These are phyloP conservation scores for Aspergillus fijiensis DNA, from an alignment of 2,329 filamentous ascomycete species.

Conservation along the genomic window DNA sequence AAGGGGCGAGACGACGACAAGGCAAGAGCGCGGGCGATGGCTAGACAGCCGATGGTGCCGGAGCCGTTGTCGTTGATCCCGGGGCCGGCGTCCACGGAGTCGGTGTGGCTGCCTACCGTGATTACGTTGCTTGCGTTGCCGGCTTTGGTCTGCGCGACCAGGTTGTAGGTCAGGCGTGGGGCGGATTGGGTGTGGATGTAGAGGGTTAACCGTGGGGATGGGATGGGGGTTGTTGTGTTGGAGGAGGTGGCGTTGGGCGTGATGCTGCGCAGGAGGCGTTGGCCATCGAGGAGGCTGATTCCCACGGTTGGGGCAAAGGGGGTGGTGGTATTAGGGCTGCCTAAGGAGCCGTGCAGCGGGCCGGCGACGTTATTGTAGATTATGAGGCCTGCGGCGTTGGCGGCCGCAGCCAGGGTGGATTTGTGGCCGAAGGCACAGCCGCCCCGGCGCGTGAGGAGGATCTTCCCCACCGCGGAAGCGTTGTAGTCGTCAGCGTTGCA, in stretches of 20 bases:
- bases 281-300: conserved; percentile 60
- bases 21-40: conserved; percentile 59
- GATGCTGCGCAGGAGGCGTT: conserved; percentile 51
- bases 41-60: conserved; percentile 61
- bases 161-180: conserved; percentile 55
- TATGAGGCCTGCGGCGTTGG: conserved; percentile 69
- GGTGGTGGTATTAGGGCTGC: conserved; percentile 51
- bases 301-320: conserved; percentile 61
- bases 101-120: conserved; percentile 60
- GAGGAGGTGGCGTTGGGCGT: conserved; percentile 41
- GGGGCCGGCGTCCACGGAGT: conserved; percentile 61
- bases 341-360: conserved; percentile 66
- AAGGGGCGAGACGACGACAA: conserved; percentile 51
- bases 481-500: conserved; percentile 67
- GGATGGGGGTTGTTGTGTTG: neutral
- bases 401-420: conserved; percentile 64
- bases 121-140: conserved; percentile 61
- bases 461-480: conserved; percentile 55
- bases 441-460: conserved; percentile 71
- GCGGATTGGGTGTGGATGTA: conserved; percentile 49
- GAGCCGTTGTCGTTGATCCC: conserved; percentile 80
- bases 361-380: conserved; percentile 72
- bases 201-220: conserved; percentile 27
- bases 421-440: conserved; percentile 71
- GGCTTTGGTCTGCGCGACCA: conserved; percentile 59